These are phyloP conservation scores for Jatropha podagrica DNA, from an alignment of 441 rosid genomes.

Conservation along the genomic window DNA sequence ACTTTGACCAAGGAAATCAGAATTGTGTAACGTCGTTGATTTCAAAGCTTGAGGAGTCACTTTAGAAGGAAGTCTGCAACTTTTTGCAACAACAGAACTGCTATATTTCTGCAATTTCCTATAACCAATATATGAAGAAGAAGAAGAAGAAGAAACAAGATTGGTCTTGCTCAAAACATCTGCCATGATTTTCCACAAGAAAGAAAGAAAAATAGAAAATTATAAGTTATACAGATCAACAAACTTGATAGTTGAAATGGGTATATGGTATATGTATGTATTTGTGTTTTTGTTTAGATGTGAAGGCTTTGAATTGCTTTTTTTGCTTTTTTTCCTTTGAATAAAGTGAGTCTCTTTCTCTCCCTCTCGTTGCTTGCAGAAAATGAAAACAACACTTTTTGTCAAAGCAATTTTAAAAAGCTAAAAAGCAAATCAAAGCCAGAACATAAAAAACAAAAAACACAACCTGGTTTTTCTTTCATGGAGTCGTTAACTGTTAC, in stretches of 20 bases:
- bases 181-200: slow-evolving; percentile 40
- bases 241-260: not conserved
- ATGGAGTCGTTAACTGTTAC: slow-evolving; percentile 25
- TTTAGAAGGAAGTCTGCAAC: slow-evolving; percentile 36
- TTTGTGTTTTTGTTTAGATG: not conserved
- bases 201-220: not conserved
- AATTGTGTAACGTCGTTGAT: slow-evolving; percentile 19
- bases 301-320: not conserved
- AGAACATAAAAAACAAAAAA: not conserved
- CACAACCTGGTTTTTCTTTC: not conserved
- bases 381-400: not conserved
- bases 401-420: slow-evolving; percentile 3
- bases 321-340: slow-evolving; percentile 7
- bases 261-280: not conserved
- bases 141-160: slow-evolving; percentile 27
- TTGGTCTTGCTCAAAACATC: slow-evolving; percentile 47
- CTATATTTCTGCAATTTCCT: slow-evolving; percentile 21
- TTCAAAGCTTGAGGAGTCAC: slow-evolving; percentile 37
- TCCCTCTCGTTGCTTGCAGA: not conserved
- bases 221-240: not conserved
- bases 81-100: slow-evolving; percentile 30
- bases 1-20: slow-evolving; percentile 46
- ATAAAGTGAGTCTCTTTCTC: not conserved
- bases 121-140: slow-evolving; percentile 24
- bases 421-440: slow-evolving; percentile 8